Percentiles rank a stretch among this genome's conserved stretches.
phyloP scores from a whole-genome alignment of 2,329 filamentous ascomycete species.

The Colletotrichum echinochloae region DNA sequence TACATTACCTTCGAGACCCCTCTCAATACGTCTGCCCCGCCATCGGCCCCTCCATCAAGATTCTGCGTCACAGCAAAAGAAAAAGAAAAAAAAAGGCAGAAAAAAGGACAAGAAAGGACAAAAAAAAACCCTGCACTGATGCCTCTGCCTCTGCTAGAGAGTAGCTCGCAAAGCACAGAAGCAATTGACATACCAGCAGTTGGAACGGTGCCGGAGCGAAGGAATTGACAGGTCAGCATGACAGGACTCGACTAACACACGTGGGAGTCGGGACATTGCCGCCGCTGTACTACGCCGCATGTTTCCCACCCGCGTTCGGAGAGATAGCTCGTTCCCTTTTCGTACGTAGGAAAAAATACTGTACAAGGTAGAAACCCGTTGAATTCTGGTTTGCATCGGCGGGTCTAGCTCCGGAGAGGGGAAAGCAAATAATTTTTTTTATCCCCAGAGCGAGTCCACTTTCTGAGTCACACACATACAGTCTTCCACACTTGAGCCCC shows the following conservation, averaged over 20 bases:
- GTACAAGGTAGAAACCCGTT: neutral
- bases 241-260: slow-evolving; percentile 1
- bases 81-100: neutral
- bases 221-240: neutral
- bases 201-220: neutral
- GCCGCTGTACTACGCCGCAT: slow-evolving; percentile 18
- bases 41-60: slow-evolving; percentile 12
- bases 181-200: neutral
- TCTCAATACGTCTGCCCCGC: slow-evolving; percentile 29
- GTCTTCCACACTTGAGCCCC: neutral
- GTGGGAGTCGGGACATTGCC: slow-evolving; percentile 5
- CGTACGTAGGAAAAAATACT: neutral
- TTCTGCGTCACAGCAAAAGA: slow-evolving; percentile 18
- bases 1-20: slow-evolving; percentile 13
- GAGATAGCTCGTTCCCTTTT: neutral
- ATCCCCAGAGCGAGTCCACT: neutral
- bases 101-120: neutral
- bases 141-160: neutral
- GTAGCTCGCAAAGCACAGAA: neutral
- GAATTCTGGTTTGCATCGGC: neutral
- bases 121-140: neutral
- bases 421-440: slow-evolving; percentile 12
- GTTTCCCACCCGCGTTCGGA: neutral
- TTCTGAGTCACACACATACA: slow-evolving; percentile 33
- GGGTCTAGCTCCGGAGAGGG: slow-evolving; percentile 28